Evolutionary conservation across 345 rosid species (phyloP).

Genomic region (Euphorbia peplus): DNA sequence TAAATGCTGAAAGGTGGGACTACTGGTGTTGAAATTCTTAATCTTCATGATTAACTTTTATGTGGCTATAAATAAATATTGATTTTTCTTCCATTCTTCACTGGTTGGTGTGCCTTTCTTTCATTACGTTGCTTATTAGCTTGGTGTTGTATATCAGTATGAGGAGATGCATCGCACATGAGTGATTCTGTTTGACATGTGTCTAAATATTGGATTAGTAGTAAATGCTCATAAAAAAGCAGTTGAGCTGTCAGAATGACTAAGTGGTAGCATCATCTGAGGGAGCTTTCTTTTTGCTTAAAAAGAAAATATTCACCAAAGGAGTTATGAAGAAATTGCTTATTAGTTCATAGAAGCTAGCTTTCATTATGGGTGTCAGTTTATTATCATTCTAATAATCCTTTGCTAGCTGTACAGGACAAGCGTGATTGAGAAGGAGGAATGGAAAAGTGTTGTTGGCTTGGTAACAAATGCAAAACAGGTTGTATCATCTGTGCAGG

Average conservation of each 20-base stretch:
- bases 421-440: slow-evolving; percentile 73
- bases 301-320: neutral
- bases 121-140: neutral
- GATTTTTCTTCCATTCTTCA: neutral
- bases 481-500: slow-evolving; percentile 79
- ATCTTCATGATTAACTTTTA: neutral
- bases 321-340: neutral
- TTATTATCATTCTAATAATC: neutral
- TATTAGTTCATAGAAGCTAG: neutral
- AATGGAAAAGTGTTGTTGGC: slow-evolving; percentile 71
- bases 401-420: slow-evolving; percentile 45
- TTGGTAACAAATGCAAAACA: slow-evolving; percentile 80
- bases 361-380: neutral
- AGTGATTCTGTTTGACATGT: neutral
- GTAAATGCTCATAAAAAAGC: neutral
- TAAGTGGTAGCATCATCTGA: neutral
- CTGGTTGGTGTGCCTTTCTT: neutral
- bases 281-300: too few relatives aligned
- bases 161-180: neutral
- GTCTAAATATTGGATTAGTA: neutral
- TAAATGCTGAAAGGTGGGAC: neutral
- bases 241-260: neutral
- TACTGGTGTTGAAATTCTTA: neutral
- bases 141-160: neutral
- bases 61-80: neutral